Evolutionary conservation across 78 protist species (phyloP), one percentile per base, ranked within the genome.

Genomic region (Dictyostelium firmibasis): DNA sequence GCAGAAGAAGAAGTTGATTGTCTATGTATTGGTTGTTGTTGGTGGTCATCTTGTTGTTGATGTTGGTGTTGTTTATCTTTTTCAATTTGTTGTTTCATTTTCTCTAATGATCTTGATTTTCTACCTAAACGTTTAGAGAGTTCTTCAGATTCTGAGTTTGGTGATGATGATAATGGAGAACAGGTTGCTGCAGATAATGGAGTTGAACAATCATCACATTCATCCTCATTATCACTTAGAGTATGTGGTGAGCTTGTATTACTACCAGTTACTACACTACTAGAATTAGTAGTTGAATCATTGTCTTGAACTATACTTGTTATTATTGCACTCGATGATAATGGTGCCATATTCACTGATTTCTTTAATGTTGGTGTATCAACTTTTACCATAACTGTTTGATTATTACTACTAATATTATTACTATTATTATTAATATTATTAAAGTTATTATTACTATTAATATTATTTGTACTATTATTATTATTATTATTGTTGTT

Each of bases 141-240:
- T 57, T 86, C 92, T 47, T 53, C 92, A n/a, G 85, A 62, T 60
- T 86, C 92, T 4, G 77, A 50, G 5, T 36, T 33, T 41, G 85
- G 84, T 10, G 92, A 86, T 43, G 53, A 25, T 81, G 85, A 81
- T 53, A 81, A 31, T 4, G 85, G 70, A 10, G 64, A 25, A 14
- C 14, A 11, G 10, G 36, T 36, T 50, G 85, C 29, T 7, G 70
- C 13, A 0, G 36, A 29, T 50, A 25, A 53, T 36, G 57, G 41
- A 9, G 78, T 31, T 31, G 81, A 20, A 18, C 47, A 25, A 70
- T 70, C 78, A 25, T 70, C 81, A 0, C 11, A 13, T 8, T 31
- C 47, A 33, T 36, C 47, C 7, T 31, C 41, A 35, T 74, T 36
- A 36, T 74, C 41, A 74, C 47, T 74, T 77, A 23, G 7, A 20